Evolutionary conservation across 148 eudicot species (phyloP).

Genomic region (Cornus florida): DNA sequence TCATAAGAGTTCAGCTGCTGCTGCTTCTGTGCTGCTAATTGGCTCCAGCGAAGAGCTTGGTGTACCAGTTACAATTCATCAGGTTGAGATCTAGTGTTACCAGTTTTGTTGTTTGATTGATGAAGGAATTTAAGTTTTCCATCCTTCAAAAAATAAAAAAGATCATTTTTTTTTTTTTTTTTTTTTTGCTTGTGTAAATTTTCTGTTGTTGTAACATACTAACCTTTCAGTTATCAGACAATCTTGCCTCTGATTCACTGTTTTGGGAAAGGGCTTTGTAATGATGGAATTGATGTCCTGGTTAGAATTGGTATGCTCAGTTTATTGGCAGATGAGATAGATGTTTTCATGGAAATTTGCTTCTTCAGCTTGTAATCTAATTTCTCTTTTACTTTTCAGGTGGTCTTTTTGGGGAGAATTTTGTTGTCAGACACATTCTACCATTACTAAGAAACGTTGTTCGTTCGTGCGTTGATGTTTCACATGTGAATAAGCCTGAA

Average conservation of each 20-base stretch:
- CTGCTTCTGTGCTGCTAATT: constrained; percentile 91
- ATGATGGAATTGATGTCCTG: constrained; percentile 85
- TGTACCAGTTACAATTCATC: constrained; percentile 78
- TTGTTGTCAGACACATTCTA: constrained; percentile 65
- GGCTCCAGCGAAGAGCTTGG: constrained; percentile 98
- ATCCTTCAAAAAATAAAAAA: not conserved
- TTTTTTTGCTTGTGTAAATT: not conserved
- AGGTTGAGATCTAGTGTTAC: constrained; percentile 46
- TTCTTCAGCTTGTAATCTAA: constrained; percentile 21
- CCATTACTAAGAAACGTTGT: constrained; percentile 68
- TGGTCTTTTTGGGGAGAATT: constrained; percentile 73
- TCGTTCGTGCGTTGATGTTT: constrained; percentile 62
- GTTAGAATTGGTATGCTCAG: constrained; percentile 79
- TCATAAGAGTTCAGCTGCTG: constrained; percentile 74
- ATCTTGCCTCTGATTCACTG: constrained; percentile 83
- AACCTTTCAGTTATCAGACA: constrained; percentile 59
- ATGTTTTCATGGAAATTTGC: constrained; percentile 13
- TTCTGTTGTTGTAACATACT: constrained; percentile 14
- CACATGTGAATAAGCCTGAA: constrained; percentile 68
- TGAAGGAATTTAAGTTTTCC: not conserved
- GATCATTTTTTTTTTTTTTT: too few species aligned
- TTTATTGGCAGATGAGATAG: constrained; percentile 11
- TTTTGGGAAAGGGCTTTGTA: constrained; percentile 86
- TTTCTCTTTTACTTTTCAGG: constrained; percentile 48
- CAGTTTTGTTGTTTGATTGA: constrained; percentile 4